Percentiles rank a stretch among this genome's conserved stretches.
These are phyloP conservation scores for Thalia dealbata DNA, from an alignment of 176 grass and related monocot species.

Conservation along the genomic window DNA sequence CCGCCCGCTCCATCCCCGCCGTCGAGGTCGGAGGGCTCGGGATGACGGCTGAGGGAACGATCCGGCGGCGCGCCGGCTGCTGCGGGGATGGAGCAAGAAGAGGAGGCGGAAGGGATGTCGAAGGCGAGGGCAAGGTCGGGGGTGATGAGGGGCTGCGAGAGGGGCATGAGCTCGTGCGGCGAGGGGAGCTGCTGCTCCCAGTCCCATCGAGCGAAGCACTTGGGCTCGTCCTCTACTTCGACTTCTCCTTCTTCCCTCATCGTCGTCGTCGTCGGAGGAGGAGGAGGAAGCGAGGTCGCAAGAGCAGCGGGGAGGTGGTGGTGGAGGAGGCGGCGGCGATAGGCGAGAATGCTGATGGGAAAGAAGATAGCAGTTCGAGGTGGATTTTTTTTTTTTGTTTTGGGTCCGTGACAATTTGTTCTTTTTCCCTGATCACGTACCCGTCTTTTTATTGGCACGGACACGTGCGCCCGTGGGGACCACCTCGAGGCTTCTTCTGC, in stretches of 20 bases:
- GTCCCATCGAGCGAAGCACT: slow-evolving; percentile 5
- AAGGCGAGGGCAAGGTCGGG: slow-evolving; percentile 14
- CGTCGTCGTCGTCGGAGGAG: too few species aligned
- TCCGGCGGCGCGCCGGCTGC: background rate
- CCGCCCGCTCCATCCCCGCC: background rate
- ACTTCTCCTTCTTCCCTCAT: slow-evolving; percentile 6
- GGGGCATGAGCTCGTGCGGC: slow-evolving; percentile 5
- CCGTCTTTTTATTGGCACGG: too few species aligned
- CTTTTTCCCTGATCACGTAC: too few species aligned
- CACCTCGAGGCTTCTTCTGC: too few species aligned
- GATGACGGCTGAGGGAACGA: background rate
- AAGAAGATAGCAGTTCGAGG: slow-evolving; percentile 5
- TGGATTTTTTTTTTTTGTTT: too few species aligned
- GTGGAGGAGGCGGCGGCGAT: background rate
- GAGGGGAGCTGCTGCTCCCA: slow-evolving; percentile 11
- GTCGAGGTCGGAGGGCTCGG: slow-evolving; percentile 2
- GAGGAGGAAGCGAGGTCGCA: too few species aligned
- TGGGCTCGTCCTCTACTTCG: background rate
- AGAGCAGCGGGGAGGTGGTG: too few species aligned
- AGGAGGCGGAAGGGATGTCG: slow-evolving; percentile 7
- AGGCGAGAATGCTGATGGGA: background rate
- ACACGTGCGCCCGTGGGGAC: too few species aligned
- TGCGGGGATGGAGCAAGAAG: background rate
- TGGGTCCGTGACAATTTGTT: background rate
- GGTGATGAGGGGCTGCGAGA: slow-evolving; percentile 10